phyloP scores from a whole-genome alignment of 768 basidiomycete species.

The Tephrocybe sp. region DNA sequence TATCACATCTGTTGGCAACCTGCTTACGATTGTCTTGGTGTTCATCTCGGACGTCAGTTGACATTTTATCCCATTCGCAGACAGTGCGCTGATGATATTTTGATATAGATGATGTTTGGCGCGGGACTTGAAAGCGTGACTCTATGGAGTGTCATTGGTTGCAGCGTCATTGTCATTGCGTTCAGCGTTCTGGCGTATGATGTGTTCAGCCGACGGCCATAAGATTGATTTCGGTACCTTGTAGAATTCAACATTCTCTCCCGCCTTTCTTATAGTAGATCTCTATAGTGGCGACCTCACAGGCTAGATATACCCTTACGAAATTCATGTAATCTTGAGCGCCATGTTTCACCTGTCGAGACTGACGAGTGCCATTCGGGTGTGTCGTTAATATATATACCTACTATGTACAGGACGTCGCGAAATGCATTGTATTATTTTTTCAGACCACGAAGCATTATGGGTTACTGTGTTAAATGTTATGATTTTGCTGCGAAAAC shows the following conservation, averaged over 20 bases:
- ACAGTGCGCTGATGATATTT: background rate
- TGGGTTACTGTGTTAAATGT: slow-evolving; percentile 17
- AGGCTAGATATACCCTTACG: too few relatives aligned
- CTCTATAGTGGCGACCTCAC: background rate
- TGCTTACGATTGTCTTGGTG: slow-evolving; percentile 94
- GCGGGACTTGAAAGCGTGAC: slow-evolving; percentile 61
- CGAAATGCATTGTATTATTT: slow-evolving; percentile 8
- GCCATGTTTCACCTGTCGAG: too few relatives aligned
- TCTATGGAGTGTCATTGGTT: slow-evolving; percentile 72
- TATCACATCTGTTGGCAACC: slow-evolving; percentile 82
- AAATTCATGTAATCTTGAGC: too few relatives aligned
- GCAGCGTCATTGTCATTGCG: slow-evolving; percentile 75
- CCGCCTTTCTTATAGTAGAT: too few relatives aligned
- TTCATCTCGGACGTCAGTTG: slow-evolving; percentile 68
- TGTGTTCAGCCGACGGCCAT: slow-evolving; percentile 44
- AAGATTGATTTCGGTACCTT: slow-evolving; percentile 1
- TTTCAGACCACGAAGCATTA: slow-evolving; percentile 16
- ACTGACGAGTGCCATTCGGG: too few relatives aligned
- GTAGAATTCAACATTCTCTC: too few relatives aligned
- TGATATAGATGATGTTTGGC: slow-evolving; percentile 56
- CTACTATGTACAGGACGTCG: background rate
- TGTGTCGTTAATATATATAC: background rate
- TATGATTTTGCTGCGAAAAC: slow-evolving; percentile 13
- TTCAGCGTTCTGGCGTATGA: slow-evolving; percentile 81
- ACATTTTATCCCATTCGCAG: slow-evolving; percentile 1